Base-by-base conservation (phyloP, 2,329 filamentous ascomycete species). In the Metarhizium humberi region DNA sequence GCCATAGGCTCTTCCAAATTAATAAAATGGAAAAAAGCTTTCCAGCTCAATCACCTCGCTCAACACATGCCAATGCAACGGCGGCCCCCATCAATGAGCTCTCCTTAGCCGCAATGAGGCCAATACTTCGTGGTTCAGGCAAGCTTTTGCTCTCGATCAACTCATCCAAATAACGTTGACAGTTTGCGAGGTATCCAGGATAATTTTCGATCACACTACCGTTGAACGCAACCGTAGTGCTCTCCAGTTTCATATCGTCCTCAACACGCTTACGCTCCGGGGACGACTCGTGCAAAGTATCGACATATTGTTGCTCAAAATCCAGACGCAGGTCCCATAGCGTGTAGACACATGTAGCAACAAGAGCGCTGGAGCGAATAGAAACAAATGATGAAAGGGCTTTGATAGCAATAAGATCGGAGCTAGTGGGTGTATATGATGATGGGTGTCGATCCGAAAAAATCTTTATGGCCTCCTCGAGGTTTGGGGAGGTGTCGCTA, bases 141-240 rank as follows among this genome's bases (percentile, higher is more conserved):
- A 63, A 61, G n/a, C 58, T 58, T 42, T 59, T 64, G 50, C 59
- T 61, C 30, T 62, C 60, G 62, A 83, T 77, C 8, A 92, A 72
- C 43, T 75, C 72, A 62, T 90, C 75, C 50, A 92, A 71, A 61
- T 84, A 83, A 6, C 66, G 66, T 67, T 92, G 87, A 63, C 84
- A 85, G 46, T 73, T 76, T 36, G 69, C 70, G 25, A 79, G 74
- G 67, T 90, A 92, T 7, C 75, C 73, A 0, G 88, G 87, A 64
- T 92, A 92, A 62, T 86, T 85, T 69, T 92, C 87, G 52, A 92
- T 84, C 51, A 92, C 87, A 32, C 85, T 87, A 48, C 88, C 88
- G 64, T 90, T 91, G 70, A 86, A 92, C 3, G 86, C 86, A n/a
- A 92, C 81, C 2, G 80, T 77, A 3, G 81, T 84, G 55, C 73